Evolutionary conservation across 176 grass and related monocot genomes (phyloP).

Genomic region (Otatea glauca): DNA sequence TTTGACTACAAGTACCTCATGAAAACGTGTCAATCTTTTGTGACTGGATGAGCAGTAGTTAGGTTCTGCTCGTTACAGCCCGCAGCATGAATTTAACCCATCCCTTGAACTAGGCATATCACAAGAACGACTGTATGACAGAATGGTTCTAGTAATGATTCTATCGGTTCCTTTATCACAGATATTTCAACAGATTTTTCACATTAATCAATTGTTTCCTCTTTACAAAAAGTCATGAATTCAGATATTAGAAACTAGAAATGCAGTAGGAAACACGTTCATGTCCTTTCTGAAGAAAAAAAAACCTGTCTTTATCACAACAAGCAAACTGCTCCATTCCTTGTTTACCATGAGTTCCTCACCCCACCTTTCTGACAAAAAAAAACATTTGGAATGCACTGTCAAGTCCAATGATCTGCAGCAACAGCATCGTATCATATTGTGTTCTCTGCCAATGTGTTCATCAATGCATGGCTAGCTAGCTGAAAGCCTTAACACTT

Average conservation of each 20-base stretch:
- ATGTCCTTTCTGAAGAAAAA: no score
- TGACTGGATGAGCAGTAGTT: background rate
- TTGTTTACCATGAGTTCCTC: background rate
- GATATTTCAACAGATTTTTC: background rate
- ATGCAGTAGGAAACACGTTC: background rate
- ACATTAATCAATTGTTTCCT: background rate
- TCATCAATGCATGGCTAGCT: background rate
- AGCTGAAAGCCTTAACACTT: conserved; percentile 16
- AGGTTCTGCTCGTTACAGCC: background rate
- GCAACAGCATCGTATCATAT: conserved; percentile 24
- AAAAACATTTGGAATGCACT: background rate
- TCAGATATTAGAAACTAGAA: background rate
- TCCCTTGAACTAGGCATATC: background rate
- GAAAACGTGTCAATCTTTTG: no score
- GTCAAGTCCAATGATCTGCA: conserved; percentile 30
- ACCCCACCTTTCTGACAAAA: background rate
- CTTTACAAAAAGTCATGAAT: background rate
- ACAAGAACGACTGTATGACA: background rate
- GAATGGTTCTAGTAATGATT: background rate
- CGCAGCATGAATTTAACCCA: background rate
- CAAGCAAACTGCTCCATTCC: background rate
- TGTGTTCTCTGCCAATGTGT: conserved; percentile 16
- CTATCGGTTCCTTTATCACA: background rate
- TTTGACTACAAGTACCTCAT: no score
- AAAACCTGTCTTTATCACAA: background rate